Conservation (phyloP, 163 green algal genomes). For the Prototheca cutis region DNA sequence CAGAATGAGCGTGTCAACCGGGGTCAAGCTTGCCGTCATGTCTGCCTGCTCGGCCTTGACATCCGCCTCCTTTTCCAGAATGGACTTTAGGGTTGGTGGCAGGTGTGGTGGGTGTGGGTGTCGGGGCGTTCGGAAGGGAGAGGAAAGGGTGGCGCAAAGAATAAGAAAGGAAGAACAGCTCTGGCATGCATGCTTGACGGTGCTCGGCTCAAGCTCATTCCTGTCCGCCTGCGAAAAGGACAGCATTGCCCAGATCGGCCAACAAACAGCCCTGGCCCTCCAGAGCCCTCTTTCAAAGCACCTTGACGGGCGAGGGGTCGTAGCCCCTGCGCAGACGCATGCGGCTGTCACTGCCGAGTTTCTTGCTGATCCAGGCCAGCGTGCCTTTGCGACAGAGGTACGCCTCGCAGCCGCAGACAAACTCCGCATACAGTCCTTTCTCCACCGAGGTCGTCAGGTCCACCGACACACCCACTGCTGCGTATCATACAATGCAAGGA, state of each 20-base stretch:
- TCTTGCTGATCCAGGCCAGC: slow-evolving; percentile 27
- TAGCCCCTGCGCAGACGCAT: slow-evolving; percentile 44
- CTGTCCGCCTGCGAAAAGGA: no score
- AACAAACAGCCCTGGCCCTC: no score
- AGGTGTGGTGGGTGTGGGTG: no score
- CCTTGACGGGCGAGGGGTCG: neutral
- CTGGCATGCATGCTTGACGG: no score
- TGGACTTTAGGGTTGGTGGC: no score
- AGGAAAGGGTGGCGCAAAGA: no score
- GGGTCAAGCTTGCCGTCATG: slow-evolving; percentile 12
- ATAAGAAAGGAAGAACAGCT: no score
- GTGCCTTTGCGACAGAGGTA: slow-evolving; percentile 35
- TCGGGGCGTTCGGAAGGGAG: no score
- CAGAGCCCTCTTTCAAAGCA: no score
- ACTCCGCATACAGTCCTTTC: slow-evolving; percentile 37
- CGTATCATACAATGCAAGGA: no score
- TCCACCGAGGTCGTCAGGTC: slow-evolving; percentile 28
- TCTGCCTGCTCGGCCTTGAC: slow-evolving; percentile 32
- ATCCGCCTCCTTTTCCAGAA: slow-evolving; percentile 28
- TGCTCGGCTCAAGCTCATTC: no score
- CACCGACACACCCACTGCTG: slow-evolving; percentile 15
- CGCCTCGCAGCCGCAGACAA: slow-evolving; percentile 21
- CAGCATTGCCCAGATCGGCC: no score
- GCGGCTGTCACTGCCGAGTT: slow-evolving; percentile 7
- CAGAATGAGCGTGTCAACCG: slow-evolving; percentile 46